phyloP scores from a whole-genome alignment of 1,284 basidiomycete genomes.

The Hemileia vastatrix region DNA sequence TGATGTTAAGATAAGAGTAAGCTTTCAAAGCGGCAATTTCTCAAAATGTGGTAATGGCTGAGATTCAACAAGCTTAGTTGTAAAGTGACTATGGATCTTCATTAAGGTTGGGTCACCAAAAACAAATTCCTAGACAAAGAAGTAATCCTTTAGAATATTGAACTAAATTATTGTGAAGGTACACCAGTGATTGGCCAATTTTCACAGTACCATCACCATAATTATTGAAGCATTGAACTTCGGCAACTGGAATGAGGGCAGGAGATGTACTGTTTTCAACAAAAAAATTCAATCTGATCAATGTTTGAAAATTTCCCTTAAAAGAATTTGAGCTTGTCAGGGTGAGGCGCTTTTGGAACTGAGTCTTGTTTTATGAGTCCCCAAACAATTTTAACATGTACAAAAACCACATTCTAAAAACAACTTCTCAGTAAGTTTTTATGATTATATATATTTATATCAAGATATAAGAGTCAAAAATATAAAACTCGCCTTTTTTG shows the following conservation, averaged over 20 bases:
- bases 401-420: slow-evolving; percentile 4
- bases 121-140: not conserved
- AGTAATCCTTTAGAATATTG: slow-evolving; percentile 1
- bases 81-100: not conserved
- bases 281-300: not conserved
- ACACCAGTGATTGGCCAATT: not conserved
- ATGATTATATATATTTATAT: too few relatives aligned
- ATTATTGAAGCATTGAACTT: not conserved
- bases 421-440: not conserved
- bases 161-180: not conserved
- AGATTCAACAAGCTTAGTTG: slow-evolving; percentile 1
- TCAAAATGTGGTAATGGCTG: not conserved
- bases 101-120: slow-evolving; percentile 2
- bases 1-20: slow-evolving; percentile 1
- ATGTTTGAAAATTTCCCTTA: not conserved
- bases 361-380: not conserved
- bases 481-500: slow-evolving; percentile 2
- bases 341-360: not conserved
- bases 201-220: not conserved
- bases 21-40: not conserved
- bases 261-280: not conserved
- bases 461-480: not conserved
- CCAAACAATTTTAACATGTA: slow-evolving; percentile 11
- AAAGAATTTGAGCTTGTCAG: not conserved
- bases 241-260: not conserved